These are phyloP conservation scores for Naganishia onofrii DNA, from an alignment of 768 basidiomycete genomes.

Conservation along the genomic window DNA sequence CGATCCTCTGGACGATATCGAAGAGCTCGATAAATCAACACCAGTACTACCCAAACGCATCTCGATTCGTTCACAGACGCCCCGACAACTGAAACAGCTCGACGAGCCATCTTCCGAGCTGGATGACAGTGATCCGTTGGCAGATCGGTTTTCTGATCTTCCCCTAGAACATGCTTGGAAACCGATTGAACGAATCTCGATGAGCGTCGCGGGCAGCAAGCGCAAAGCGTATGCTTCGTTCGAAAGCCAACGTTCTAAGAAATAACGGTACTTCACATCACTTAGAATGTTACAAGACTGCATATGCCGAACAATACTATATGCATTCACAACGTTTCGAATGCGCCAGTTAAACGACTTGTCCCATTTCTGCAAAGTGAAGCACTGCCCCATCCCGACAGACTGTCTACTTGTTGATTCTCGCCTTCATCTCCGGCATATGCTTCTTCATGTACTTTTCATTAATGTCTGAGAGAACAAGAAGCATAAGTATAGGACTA, in stretches of 20 bases:
- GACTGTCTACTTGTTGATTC: not conserved
- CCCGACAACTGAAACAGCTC: not conserved
- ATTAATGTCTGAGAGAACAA: not conserved
- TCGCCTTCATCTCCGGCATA: conserved; percentile 5
- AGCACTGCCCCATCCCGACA: not conserved
- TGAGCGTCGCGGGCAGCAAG: not conserved
- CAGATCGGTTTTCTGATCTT: conserved; percentile 3
- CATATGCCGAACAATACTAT: not conserved
- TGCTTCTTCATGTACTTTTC: conserved; percentile 12
- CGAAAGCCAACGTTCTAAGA: not conserved
- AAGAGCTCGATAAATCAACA: conserved; percentile 20
- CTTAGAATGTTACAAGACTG: not conserved
- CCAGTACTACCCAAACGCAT: conserved; percentile 10
- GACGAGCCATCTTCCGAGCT: not conserved
- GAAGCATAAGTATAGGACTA: too few relatives aligned
- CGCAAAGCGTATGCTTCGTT: not conserved
- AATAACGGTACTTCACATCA: not conserved
- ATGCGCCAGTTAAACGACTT: not conserved
- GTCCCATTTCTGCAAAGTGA: not conserved
- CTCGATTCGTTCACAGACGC: not conserved
- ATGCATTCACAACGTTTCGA: not conserved
- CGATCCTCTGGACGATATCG: conserved; percentile 21
- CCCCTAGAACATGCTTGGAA: not conserved
- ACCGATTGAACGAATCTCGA: not conserved
- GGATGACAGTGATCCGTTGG: conserved; percentile 7